phyloP scores from a whole-genome alignment of 2,329 filamentous ascomycete species.

The Exophiala phaeomuriformis region DNA sequence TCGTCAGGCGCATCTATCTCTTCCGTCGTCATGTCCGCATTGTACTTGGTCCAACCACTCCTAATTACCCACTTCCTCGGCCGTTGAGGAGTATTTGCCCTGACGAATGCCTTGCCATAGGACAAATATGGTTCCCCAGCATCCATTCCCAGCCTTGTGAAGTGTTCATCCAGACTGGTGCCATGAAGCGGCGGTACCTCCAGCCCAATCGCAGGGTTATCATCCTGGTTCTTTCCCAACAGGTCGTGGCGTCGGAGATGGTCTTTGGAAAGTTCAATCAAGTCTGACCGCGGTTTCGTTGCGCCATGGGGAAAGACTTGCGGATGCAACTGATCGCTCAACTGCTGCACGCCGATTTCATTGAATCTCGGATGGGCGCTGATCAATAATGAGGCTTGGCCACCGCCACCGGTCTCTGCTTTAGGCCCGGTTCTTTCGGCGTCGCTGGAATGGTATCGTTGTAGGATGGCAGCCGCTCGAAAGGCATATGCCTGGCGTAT shows the following conservation, averaged over 20 bases:
- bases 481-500: conserved; percentile 20
- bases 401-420: neutral
- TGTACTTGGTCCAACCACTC: conserved; percentile 95
- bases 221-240: conserved; percentile 81
- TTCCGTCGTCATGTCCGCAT: conserved; percentile 64
- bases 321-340: conserved; percentile 72
- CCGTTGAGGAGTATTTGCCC: conserved; percentile 50
- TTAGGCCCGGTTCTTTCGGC: neutral
- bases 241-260: conserved; percentile 81
- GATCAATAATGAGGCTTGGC: conserved; percentile 7
- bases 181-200: conserved; percentile 76
- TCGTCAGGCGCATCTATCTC: conserved; percentile 70
- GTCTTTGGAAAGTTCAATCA: conserved; percentile 72
- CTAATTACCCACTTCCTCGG: conserved; percentile 66
- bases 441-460: conserved; percentile 23
- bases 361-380: conserved; percentile 63
- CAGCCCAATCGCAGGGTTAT: conserved; percentile 67
- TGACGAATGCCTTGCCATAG: conserved; percentile 66
- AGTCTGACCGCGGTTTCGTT: conserved; percentile 56
- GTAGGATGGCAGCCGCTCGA: conserved; percentile 20
- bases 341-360: conserved; percentile 88
- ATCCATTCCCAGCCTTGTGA: conserved; percentile 78
- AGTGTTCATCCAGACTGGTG: conserved; percentile 82
- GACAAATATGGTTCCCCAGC: conserved; percentile 76
- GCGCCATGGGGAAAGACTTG: conserved; percentile 65